A percentile compares a stretch with the other conserved stretches of the same genome.
Conservation (phyloP, 2,329 filamentous ascomycete genomes). For the Plectosphaerella sp. region DNA sequence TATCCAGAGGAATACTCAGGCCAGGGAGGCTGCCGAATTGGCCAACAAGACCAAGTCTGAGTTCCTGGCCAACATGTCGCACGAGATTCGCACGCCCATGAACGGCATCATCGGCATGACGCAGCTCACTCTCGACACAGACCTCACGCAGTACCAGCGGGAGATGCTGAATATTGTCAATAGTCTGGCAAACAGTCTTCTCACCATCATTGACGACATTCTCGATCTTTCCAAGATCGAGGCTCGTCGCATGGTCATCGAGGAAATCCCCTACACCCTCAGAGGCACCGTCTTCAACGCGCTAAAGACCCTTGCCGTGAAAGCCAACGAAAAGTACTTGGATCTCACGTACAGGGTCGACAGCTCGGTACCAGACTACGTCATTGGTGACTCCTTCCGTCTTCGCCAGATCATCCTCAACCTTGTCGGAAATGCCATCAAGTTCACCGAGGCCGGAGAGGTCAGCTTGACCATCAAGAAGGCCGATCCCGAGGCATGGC, state of each 20-base stretch:
- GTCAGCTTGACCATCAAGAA: constrained; percentile 88
- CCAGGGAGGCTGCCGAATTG: constrained; percentile 90
- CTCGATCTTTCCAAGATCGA: constrained; percentile 78
- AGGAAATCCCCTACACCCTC: constrained; percentile 93
- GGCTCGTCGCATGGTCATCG: constrained; percentile 96
- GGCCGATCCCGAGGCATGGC: constrained; percentile 57
- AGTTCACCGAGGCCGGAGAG: constrained; percentile 95
- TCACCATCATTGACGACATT: constrained; percentile 93
- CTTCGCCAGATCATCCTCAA: constrained; percentile 95
- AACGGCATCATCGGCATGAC: constrained; percentile 99
- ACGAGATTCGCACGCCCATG: constrained; percentile 96
- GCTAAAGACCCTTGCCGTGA: constrained; percentile 92
- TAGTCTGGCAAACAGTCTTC: constrained; percentile 88
- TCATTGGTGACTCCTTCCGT: constrained; percentile 94
- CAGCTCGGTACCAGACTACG: constrained; percentile 88
- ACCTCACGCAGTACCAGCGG: constrained; percentile 89
- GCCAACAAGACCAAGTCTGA: constrained; percentile 98
- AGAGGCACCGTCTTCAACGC: constrained; percentile 96
- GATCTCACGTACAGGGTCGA: constrained; percentile 93
- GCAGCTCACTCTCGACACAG: constrained; percentile 89
- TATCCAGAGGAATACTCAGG: constrained; percentile 94
- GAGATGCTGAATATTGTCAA: constrained; percentile 99
- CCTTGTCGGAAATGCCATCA: constrained; percentile 96
- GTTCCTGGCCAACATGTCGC: constrained; percentile 97
- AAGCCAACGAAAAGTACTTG: constrained; percentile 92